Base-by-base conservation (phyloP, 139 green algal species). In the Tetradesmus obliquus region DNA sequence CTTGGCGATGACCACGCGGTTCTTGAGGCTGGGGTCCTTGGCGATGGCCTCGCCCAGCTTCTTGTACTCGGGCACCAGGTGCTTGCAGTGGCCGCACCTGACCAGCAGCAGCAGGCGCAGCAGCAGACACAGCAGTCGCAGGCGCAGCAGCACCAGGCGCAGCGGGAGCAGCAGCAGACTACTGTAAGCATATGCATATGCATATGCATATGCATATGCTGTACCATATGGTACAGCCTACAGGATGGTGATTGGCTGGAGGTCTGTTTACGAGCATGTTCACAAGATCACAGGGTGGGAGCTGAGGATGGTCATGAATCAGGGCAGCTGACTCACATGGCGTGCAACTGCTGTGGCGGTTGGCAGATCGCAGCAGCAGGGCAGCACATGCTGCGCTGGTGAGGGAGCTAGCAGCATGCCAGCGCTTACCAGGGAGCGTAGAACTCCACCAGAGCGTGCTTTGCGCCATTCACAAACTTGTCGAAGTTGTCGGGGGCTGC, bases 1-100 rank as follows among this genome's bases (percentile, higher is more conserved):
- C 95, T 98, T 98, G 45, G 95, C 97, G 55, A 99, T 94, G 1
- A 98, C 94, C 1, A 99, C 96, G 1, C 95, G 89, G 92, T 85
- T 93, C 60, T 93, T 96, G 4, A 99, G 94, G 88, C 92, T 95
- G 57, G 96, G 92, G 88, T 98, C 96, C 2, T 86, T 58, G 1
- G 82, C 10, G 6, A 99, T 90, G 15, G 92, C 58, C 79, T 95
- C 94, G n/a, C 96, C 97, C 22, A 98, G 94, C 81, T 94, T 94
- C 90, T 96, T 95, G 87, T 94, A 96, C 93, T 97, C 95, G 32
- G 95, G 95, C 0, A 92, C 92, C 53, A 91, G 69, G 79, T 55
- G 90, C 91, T 97, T 98, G 93, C 96, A 97, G 94, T 97, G 96
- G 9, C 96, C 96, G 87, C 95, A 97, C 91, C 94, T 96, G 87